Evolutionary conservation across 192 early-diverging fungal genomes (phyloP).

Genomic region (Dissophora ornata): DNA sequence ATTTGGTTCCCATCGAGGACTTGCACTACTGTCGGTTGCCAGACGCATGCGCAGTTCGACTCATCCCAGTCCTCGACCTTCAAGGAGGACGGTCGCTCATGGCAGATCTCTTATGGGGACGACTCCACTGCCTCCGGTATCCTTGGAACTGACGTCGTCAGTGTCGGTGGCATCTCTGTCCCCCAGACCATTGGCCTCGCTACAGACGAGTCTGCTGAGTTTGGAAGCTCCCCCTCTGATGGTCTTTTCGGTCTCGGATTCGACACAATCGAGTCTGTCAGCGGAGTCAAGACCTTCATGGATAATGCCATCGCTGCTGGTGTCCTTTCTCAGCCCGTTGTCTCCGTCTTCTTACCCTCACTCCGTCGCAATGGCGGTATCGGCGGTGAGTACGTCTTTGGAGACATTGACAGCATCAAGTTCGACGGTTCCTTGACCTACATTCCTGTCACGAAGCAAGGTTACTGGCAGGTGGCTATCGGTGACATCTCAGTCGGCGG

Average conservation of each 20-base stretch:
- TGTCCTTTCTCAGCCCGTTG: constrained; percentile 64
- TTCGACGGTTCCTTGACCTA: constrained; percentile 64
- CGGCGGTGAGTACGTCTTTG: constrained; percentile 66
- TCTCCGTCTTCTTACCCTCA: constrained; percentile 69
- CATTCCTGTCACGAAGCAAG: too few species aligned
- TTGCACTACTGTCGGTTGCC: constrained; percentile 56
- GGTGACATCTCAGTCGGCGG: constrained; percentile 54
- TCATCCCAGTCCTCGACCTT: constrained; percentile 61
- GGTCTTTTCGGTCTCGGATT: constrained; percentile 75
- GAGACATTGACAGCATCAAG: constrained; percentile 59
- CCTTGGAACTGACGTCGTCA: too few species aligned
- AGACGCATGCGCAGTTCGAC: constrained; percentile 60
- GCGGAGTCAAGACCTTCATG: too few species aligned
- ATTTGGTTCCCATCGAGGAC: constrained; percentile 66
- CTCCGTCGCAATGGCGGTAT: constrained; percentile 55
- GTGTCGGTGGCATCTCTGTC: too few species aligned
- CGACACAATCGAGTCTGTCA: too few species aligned
- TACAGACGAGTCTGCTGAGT: constrained; percentile 62
- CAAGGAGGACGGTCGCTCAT: constrained; percentile 65
- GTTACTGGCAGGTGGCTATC: constrained; percentile 70
- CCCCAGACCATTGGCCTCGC: constrained; percentile 71
- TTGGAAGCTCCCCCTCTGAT: constrained; percentile 65
- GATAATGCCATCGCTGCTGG: too few species aligned
- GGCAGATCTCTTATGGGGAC: constrained; percentile 74
- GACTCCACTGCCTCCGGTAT: too few species aligned